A percentile compares a stretch with the other conserved stretches of the same genome.
Conservation (phyloP, 1,284 basidiomycete genomes). For the Ganoderma sinense region DNA sequence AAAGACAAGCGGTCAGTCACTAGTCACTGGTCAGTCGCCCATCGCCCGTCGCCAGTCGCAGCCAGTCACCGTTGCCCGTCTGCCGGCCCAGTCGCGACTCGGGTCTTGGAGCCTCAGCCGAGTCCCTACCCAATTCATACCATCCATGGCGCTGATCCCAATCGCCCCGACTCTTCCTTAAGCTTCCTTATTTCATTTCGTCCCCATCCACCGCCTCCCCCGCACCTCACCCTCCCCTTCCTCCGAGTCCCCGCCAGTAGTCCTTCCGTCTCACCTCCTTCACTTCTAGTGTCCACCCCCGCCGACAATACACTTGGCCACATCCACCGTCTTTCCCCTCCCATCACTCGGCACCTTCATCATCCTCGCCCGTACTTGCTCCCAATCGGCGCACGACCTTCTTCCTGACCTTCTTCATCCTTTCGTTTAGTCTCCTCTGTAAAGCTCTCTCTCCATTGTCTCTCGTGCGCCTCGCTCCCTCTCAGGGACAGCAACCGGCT, state of each 20-base stretch:
- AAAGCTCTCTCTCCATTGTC: no score
- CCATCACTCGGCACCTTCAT: background rate
- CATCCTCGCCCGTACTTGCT: background rate
- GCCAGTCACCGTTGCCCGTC: background rate
- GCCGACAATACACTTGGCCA: background rate
- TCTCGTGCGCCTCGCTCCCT: background rate
- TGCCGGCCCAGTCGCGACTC: background rate
- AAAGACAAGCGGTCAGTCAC: background rate
- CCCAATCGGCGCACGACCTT: background rate
- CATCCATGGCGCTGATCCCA: slow-evolving; percentile 15
- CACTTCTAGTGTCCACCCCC: background rate
- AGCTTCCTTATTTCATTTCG: background rate
- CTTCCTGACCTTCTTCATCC: background rate
- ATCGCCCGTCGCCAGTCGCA: background rate
- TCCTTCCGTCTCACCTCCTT: background rate
- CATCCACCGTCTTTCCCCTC: background rate
- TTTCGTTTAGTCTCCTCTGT: slow-evolving; percentile 13
- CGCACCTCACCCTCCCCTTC: slow-evolving; percentile 9
- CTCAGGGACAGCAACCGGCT: background rate
- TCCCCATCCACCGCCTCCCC: slow-evolving; percentile 2
- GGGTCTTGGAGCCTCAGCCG: background rate
- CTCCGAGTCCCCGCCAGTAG: background rate
- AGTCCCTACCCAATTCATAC: no score
- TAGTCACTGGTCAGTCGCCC: background rate
- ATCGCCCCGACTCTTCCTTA: background rate